A percentile compares a stretch with the other conserved stretches of the same genome.
Evolutionary conservation across 495 filamentous ascomycete species (phyloP).

Genomic region (Endocarpon pusillum): DNA sequence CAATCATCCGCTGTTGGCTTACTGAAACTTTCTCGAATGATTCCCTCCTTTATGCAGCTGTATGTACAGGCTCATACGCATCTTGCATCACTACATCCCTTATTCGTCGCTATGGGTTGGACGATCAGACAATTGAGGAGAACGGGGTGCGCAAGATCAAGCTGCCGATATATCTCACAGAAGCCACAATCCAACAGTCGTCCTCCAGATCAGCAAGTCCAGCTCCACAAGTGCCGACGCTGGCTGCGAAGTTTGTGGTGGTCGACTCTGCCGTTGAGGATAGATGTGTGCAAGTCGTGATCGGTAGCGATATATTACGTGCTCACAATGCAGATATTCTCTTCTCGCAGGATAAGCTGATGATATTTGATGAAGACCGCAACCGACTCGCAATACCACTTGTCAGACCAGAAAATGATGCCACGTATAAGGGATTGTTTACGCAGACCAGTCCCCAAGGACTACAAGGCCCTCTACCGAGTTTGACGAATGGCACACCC

Average conservation of each 20-base stretch:
- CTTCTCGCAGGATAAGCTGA: slow-evolving; percentile 78
- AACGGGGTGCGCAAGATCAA: slow-evolving; percentile 51
- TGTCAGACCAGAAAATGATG: slow-evolving; percentile 80
- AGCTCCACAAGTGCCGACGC: slow-evolving; percentile 57
- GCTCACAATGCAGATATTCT: slow-evolving; percentile 79
- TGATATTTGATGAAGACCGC: slow-evolving; percentile 69
- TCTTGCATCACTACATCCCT: slow-evolving; percentile 60
- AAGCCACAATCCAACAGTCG: slow-evolving; percentile 64
- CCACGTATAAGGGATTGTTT: slow-evolving; percentile 55
- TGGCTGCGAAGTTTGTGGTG: slow-evolving; percentile 66
- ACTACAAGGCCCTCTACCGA: slow-evolving; percentile 1
- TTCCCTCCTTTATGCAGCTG: slow-evolving; percentile 72
- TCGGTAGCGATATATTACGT: slow-evolving; percentile 77
- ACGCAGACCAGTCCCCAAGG: slow-evolving; percentile 19
- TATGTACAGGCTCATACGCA: slow-evolving; percentile 81
- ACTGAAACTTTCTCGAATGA: slow-evolving; percentile 71
- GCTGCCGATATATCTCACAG: slow-evolving; percentile 71
- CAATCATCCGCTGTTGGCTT: slow-evolving; percentile 92
- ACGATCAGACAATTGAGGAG: slow-evolving; percentile 45
- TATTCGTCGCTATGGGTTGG: slow-evolving; percentile 51
- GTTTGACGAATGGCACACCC: slow-evolving; percentile 10
- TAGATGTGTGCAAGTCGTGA: slow-evolving; percentile 54
- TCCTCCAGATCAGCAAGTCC: slow-evolving; percentile 59
- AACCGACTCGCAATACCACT: slow-evolving; percentile 86
- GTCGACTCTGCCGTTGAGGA: slow-evolving; percentile 32